A percentile compares a stretch with the other conserved stretches of the same genome.
These are phyloP conservation scores for Lojkania enalia DNA, from an alignment of 2,329 filamentous ascomycete genomes.

Conservation along the genomic window DNA sequence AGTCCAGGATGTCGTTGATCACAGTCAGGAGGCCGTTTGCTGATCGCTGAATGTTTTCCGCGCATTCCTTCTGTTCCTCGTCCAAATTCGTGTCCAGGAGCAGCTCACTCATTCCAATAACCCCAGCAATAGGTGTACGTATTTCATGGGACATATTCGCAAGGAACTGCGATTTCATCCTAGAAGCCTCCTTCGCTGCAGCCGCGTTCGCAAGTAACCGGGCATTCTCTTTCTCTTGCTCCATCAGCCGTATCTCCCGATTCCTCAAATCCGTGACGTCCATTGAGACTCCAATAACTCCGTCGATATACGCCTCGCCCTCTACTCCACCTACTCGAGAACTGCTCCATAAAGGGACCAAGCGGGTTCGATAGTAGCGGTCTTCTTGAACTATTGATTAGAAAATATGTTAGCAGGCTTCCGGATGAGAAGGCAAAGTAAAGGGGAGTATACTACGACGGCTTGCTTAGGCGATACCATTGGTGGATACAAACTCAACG, in stretches of 20 bases:
- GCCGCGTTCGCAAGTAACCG: conserved; percentile 73
- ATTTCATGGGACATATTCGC: conserved; percentile 85
- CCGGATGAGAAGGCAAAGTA: too few species aligned
- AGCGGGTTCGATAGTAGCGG: conserved; percentile 71
- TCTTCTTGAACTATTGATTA: conserved; percentile 59
- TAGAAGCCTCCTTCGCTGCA: conserved; percentile 77
- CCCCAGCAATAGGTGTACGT: conserved; percentile 75
- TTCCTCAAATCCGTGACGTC: conserved; percentile 74
- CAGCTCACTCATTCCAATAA: conserved; percentile 79
- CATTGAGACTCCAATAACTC: conserved; percentile 78
- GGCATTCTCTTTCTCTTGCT: conserved; percentile 69
- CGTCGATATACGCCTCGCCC: conserved; percentile 62
- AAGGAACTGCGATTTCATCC: conserved; percentile 78
- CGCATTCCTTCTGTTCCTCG: conserved; percentile 72
- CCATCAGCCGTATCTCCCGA: conserved; percentile 64
- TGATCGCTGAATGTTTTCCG: conserved; percentile 77
- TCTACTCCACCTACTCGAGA: conserved; percentile 57
- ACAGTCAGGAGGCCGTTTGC: conserved; percentile 82
- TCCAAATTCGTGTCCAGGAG: conserved; percentile 69
- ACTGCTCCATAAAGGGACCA: conserved; percentile 67
- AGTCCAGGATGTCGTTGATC: conserved; percentile 89
- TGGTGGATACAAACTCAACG: too few species aligned
- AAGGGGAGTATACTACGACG: too few species aligned
- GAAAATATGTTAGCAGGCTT: too few species aligned
- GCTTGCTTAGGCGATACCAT: too few species aligned